These are phyloP conservation scores for Tuber melanosporum DNA, from an alignment of 495 filamentous ascomycete species.

Conservation along the genomic window DNA sequence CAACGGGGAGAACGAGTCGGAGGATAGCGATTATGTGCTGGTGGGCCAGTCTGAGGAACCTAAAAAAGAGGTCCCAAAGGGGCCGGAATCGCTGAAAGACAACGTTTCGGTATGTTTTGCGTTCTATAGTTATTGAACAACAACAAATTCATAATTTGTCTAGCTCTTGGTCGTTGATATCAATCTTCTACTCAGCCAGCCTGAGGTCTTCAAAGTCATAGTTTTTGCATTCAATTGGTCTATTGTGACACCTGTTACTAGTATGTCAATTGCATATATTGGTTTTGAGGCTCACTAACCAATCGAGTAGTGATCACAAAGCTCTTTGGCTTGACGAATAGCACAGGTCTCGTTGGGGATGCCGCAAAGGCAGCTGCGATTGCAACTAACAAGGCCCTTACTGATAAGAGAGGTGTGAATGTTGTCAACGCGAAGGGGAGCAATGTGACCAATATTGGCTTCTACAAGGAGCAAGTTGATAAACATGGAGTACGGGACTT, in stretches of 20 bases:
- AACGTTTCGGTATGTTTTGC: slow-evolving; percentile 30
- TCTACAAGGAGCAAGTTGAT: slow-evolving; percentile 36
- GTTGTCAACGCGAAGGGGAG: slow-evolving; percentile 39
- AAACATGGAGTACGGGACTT: slow-evolving; percentile 33
- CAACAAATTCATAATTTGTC: neutral
- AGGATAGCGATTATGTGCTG: slow-evolving; percentile 37
- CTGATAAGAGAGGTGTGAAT: slow-evolving; percentile 35
- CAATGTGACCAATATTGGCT: slow-evolving; percentile 34
- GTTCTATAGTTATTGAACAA: neutral
- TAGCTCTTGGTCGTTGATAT: slow-evolving; percentile 40
- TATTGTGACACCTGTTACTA: slow-evolving; percentile 39
- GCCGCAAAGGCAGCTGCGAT: slow-evolving; percentile 30
- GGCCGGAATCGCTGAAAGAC: slow-evolving; percentile 25
- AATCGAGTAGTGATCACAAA: slow-evolving; percentile 36
- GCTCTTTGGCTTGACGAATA: slow-evolving; percentile 33
- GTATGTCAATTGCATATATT: slow-evolving; percentile 22
- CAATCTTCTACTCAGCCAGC: slow-evolving; percentile 36
- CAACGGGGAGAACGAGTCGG: slow-evolving; percentile 22
- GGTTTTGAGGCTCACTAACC: slow-evolving; percentile 3
- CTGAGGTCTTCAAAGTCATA: slow-evolving; percentile 35
- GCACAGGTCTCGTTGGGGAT: slow-evolving; percentile 28
- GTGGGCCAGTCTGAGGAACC: slow-evolving; percentile 29
- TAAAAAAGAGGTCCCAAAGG: slow-evolving; percentile 26
- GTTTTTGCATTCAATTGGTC: slow-evolving; percentile 27
- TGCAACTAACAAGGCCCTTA: slow-evolving; percentile 32